Evolutionary conservation across 1,139 yeast genomes (phyloP), one percentile per base, ranked within the genome.

Genomic region (Arxiozyma slooffiae): DNA sequence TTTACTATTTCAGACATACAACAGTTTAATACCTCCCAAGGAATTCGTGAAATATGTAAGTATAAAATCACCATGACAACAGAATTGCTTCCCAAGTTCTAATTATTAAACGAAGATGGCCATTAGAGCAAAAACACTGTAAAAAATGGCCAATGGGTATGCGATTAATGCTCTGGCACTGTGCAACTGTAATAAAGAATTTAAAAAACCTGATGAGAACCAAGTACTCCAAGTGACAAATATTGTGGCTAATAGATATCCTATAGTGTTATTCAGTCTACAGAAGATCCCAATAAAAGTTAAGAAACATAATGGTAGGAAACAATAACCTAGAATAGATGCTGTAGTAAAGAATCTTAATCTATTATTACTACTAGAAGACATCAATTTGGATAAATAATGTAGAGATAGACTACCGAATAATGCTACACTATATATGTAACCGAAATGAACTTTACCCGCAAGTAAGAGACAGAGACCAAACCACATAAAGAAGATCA

Each of bases 371-470:
- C 14, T 45, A 11, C 16, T 42, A 22, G 59, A 67, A 42, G 69
- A 63, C 99, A 92, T 92, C 56, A 89, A 74, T 66, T 85, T 88
- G 66, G 94, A 83, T 54, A 94, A 74, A 58, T 79, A 79, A 68
- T 90, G 97, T 59, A 89, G 78, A 41, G 95, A 81, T 18, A 88
- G 64, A 1, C 95, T 85, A 16, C 99, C 99, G 59, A 90, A 82
- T 48, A 94, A 71, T 0, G 97, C 98, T 44, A 92, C 95, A 26
- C 98, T 98, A 63, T 92, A 92, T 50, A 92, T 87, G 68, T 94
- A 94, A 3, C 98, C 97, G 67, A 92, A 92, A 67, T 92, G 97
- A 20, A 90, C 88, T 65, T 90, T 92, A n/a, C 99, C 98, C 1
- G 95, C 74, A 46, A 89, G 73, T 51, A 90, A 72, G 49, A 94